Conservation (phyloP, 305 asterid genomes). For the Monarda citriodora region DNA sequence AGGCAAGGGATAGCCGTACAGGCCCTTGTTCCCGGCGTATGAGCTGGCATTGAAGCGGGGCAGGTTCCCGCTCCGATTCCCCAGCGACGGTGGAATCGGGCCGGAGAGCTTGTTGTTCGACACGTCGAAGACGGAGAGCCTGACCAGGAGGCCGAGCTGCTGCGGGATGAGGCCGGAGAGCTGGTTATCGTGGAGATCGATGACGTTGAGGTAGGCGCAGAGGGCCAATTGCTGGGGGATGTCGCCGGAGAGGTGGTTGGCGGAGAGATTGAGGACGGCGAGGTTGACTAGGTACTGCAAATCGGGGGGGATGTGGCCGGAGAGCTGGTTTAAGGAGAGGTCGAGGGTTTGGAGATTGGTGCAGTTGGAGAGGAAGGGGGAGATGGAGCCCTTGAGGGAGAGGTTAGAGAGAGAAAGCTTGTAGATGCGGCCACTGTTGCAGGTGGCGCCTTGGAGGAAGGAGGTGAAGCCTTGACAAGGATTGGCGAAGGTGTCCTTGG, state of each 20-base stretch:
- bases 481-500: slow-evolving; percentile 49
- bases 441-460: slow-evolving; percentile 82
- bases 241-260: slow-evolving; percentile 64
- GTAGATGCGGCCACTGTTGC: slow-evolving; percentile 96
- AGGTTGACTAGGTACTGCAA: slow-evolving; percentile 74
- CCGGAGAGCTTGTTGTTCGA: slow-evolving; percentile 76
- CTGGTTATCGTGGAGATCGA: slow-evolving; percentile 83
- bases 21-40: slow-evolving; percentile 75
- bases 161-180: slow-evolving; percentile 77
- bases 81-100: slow-evolving; percentile 68
- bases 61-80: slow-evolving; percentile 69
- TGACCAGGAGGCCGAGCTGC: slow-evolving; percentile 71
- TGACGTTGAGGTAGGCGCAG: slow-evolving; percentile 88
- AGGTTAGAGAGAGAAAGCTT: slow-evolving; percentile 75
- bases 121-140: slow-evolving; percentile 84
- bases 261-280: slow-evolving; percentile 89
- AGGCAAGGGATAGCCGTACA: slow-evolving; percentile 84
- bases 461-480: slow-evolving; percentile 90
- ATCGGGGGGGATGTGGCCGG: slow-evolving; percentile 82
- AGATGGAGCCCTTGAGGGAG: slow-evolving; percentile 73
- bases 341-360: slow-evolving; percentile 93
- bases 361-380: slow-evolving; percentile 92
- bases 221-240: slow-evolving; percentile 76
- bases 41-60: slow-evolving; percentile 87
- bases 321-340: slow-evolving; percentile 74